Evolutionary conservation across 345 rosid species (phyloP).

Genomic region (Corymbia maculata): DNA sequence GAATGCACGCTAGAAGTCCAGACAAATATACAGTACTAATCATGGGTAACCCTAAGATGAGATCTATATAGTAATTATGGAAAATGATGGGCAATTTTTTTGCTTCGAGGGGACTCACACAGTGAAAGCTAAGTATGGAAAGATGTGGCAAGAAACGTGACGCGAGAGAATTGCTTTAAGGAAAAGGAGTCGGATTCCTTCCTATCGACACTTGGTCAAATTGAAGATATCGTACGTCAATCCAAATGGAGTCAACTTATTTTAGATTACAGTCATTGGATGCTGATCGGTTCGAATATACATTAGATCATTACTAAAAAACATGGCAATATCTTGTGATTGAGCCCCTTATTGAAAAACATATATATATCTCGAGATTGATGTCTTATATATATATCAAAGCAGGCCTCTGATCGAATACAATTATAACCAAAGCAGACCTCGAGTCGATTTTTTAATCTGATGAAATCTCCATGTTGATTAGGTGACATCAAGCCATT

Average conservation of each 20-base stretch:
- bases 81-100: background rate
- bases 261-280: background rate
- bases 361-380: background rate
- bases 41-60: background rate
- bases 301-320: background rate
- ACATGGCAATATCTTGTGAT: background rate
- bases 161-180: background rate
- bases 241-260: background rate
- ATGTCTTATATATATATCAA: background rate
- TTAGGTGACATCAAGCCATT: background rate
- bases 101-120: background rate
- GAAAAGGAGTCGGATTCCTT: background rate
- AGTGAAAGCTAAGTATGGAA: background rate
- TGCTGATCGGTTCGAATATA: background rate
- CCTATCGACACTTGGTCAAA: background rate
- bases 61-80: background rate
- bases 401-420: background rate
- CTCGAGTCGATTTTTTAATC: background rate
- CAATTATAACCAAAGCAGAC: background rate
- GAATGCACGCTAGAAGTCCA: background rate
- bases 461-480: background rate
- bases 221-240: background rate
- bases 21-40: background rate
- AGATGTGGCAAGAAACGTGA: background rate
- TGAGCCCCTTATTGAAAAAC: background rate